These are phyloP conservation scores for Maudiozyma humilis DNA, from an alignment of 1,139 yeast genomes.

Conservation along the genomic window DNA sequence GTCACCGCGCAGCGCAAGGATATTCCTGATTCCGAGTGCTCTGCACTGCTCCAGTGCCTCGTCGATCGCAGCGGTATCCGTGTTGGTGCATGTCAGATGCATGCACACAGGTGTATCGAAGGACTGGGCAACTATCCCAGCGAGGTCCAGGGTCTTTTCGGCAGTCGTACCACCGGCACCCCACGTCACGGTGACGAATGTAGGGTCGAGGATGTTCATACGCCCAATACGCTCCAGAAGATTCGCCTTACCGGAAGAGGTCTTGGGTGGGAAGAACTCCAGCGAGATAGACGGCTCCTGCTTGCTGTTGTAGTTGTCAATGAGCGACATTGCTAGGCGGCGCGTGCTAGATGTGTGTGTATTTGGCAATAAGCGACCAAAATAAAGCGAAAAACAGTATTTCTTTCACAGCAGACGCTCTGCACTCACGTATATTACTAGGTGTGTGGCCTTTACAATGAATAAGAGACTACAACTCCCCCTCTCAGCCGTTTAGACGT, in stretches of 20 bases:
- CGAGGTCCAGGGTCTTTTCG: constrained; percentile 75
- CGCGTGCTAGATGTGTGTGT: too few relatives aligned
- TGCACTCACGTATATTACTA: too few relatives aligned
- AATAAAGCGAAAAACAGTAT: too few relatives aligned
- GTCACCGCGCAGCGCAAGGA: constrained; percentile 90
- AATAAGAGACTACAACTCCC: too few relatives aligned
- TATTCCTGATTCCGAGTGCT: constrained; percentile 68
- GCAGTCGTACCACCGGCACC: constrained; percentile 98
- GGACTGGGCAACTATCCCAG: constrained; percentile 65
- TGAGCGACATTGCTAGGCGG: constrained; percentile 36
- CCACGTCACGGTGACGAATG: constrained; percentile 92
- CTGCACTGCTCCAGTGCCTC: constrained; percentile 70
- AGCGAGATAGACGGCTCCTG: constrained; percentile 66
- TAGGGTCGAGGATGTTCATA: constrained; percentile 74
- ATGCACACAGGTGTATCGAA: constrained; percentile 71
- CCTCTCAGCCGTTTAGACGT: too few relatives aligned
- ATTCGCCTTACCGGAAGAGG: constrained; percentile 78
- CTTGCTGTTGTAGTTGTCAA: constrained; percentile 44
- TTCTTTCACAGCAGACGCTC: too few relatives aligned
- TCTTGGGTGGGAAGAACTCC: constrained; percentile 96
- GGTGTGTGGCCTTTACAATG: too few relatives aligned
- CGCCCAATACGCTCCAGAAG: constrained; percentile 78
- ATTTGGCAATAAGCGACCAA: too few relatives aligned
- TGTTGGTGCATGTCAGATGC: constrained; percentile 94
- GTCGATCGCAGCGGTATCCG: constrained; percentile 69